These are phyloP conservation scores for Chlamydomonas sphaeroides DNA, from an alignment of 139 green algal genomes.

Conservation along the genomic window DNA sequence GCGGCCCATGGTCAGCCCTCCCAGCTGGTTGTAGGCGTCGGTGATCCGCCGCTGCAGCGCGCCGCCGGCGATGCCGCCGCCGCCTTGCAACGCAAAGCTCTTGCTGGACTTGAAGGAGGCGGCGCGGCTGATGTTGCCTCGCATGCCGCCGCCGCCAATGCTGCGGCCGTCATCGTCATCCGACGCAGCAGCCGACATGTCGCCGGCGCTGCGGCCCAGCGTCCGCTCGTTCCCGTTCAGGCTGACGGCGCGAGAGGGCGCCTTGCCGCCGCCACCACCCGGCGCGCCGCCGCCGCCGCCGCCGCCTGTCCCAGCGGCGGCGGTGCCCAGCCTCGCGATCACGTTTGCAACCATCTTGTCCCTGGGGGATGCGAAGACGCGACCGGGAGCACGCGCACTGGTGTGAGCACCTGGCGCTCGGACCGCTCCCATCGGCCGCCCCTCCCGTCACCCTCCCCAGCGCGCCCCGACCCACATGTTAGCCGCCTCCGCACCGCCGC, in stretches of 20 bases:
- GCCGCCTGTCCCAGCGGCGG: too few species aligned
- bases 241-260: slow-evolving; percentile 10
- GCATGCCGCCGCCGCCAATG: not conserved
- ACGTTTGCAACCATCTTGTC: not conserved
- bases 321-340: not conserved
- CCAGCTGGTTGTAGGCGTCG: not conserved
- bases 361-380: not conserved
- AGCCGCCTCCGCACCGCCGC: not conserved
- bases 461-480: not conserved
- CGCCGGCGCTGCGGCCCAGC: too few species aligned
- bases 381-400: too few species aligned
- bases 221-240: not conserved
- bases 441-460: too few species aligned
- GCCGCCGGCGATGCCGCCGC: not conserved
- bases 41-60: not conserved
- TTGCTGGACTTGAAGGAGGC: slow-evolving; percentile 12
- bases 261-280: not conserved
- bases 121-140: not conserved
- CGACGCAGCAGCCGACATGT: not conserved
- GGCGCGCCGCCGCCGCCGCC: too few species aligned
- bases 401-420: too few species aligned
- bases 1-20: not conserved
- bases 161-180: slow-evolving; percentile 26
- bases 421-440: too few species aligned
- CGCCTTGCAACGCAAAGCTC: not conserved